These are phyloP conservation scores for Glebionis coronaria DNA, from an alignment of 129 eudicot genomes.

Conservation along the genomic window DNA sequence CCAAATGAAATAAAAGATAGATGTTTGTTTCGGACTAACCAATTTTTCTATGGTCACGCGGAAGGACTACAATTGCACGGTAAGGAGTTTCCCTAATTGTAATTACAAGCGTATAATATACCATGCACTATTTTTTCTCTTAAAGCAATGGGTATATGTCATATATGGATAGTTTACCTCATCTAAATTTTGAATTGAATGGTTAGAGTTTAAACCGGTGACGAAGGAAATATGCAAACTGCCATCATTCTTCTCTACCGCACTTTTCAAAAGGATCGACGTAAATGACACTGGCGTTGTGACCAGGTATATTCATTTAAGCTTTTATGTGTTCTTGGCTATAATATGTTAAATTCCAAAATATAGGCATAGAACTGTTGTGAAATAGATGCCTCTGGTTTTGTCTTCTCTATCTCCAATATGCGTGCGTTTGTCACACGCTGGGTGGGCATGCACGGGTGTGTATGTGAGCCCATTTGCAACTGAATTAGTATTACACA, in stretches of 20 bases:
- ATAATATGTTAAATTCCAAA: not conserved
- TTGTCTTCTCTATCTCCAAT: no score
- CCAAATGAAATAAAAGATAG: conserved; percentile 75
- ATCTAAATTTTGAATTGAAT: conserved; percentile 1
- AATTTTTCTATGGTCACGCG: conserved; percentile 67
- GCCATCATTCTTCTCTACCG: conserved; percentile 80
- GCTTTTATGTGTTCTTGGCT: not conserved
- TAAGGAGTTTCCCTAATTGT: conserved; percentile 24
- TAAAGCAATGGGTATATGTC: not conserved
- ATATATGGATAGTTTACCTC: conserved; percentile 2
- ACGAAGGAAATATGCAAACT: conserved; percentile 84
- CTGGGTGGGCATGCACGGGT: no score
- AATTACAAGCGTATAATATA: not conserved
- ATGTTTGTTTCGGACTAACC: conserved; percentile 58
- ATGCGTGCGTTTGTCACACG: no score
- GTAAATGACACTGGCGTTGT: conserved; percentile 55
- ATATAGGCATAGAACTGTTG: not conserved
- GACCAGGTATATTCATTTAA: conserved; percentile 45
- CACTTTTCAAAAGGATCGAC: conserved; percentile 67
- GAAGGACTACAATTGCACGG: conserved; percentile 78
- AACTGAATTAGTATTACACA: no score
- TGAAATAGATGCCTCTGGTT: no score
- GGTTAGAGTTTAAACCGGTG: conserved; percentile 65
- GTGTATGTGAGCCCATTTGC: no score
- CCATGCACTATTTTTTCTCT: not conserved